A percentile compares a stretch with the other conserved stretches of the same genome.
Evolutionary conservation across 2,329 filamentous ascomycete genomes (phyloP).

Genomic region (Sporothrix pallida): DNA sequence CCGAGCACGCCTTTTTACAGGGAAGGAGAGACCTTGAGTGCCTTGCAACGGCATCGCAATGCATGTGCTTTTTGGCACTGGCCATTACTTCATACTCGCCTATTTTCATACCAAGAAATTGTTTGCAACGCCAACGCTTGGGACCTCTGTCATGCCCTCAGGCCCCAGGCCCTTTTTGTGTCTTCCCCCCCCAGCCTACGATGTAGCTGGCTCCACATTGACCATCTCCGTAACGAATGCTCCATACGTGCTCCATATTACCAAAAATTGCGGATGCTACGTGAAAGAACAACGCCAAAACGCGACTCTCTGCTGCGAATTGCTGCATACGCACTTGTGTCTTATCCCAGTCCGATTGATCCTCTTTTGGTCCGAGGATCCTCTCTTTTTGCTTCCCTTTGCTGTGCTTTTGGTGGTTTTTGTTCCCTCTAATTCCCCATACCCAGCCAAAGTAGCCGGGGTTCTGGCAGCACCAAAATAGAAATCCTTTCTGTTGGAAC

Average conservation of each 20-base stretch:
- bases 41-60: background rate
- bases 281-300: slow-evolving; percentile 6
- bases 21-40: no score
- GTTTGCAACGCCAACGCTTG: slow-evolving; percentile 11
- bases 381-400: background rate
- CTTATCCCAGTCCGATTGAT: background rate
- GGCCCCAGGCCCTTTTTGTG: background rate
- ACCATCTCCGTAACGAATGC: slow-evolving; percentile 11
- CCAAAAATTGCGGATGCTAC: background rate
- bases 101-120: background rate
- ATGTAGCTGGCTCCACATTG: background rate
- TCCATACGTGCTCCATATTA: background rate
- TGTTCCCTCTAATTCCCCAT: background rate
- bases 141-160: slow-evolving; percentile 13
- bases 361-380: background rate
- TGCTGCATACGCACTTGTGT: background rate
- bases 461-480: slow-evolving; percentile 24
- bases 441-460: slow-evolving; percentile 5
- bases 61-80: slow-evolving; percentile 8
- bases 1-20: background rate
- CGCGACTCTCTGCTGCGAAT: slow-evolving; percentile 10
- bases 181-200: background rate
- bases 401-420: no score
- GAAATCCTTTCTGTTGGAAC: background rate
- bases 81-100: background rate